Percentiles rank a stretch among this genome's conserved stretches.
These are phyloP conservation scores for Botrytis hyacinthi DNA, from an alignment of 2,329 filamentous ascomycete genomes.

Conservation along the genomic window DNA sequence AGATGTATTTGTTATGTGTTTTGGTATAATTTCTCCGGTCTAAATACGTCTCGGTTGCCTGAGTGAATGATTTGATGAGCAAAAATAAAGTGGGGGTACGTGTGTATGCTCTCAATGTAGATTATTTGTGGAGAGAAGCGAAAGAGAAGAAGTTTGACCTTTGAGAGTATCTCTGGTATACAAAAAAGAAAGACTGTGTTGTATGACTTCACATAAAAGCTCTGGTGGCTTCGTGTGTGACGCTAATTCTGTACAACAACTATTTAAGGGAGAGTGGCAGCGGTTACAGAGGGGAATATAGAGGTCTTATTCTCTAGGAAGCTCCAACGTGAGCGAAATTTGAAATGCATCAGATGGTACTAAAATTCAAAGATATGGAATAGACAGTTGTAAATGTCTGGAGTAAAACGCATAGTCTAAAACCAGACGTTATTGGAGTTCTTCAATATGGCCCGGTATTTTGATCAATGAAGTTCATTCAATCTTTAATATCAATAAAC, in stretches of 20 bases:
- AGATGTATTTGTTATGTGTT: not conserved
- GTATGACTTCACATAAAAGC: not conserved
- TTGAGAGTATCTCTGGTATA: not conserved
- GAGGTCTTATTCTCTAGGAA: not conserved
- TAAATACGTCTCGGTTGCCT: not conserved
- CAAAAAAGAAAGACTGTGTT: not conserved
- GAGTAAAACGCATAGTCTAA: not conserved
- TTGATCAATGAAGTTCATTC: fast-evolving
- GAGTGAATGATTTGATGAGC: not conserved
- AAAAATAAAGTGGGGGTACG: not conserved
- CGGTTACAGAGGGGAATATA: no score
- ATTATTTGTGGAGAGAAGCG: not conserved
- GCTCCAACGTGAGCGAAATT: not conserved
- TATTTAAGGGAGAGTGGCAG: not conserved
- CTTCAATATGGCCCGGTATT: not conserved
- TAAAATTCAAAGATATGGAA: not conserved
- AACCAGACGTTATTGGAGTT: not conserved
- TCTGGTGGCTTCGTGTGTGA: not conserved
- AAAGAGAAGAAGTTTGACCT: not conserved
- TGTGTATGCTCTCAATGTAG: not conserved
- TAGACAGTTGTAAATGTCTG: not conserved
- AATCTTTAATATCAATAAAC: not conserved
- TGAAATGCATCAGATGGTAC: not conserved
- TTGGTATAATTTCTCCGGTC: not conserved
- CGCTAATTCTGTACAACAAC: not conserved